phyloP scores from a whole-genome alignment of 2,329 filamentous ascomycete species.

The Fusarium coicis region DNA sequence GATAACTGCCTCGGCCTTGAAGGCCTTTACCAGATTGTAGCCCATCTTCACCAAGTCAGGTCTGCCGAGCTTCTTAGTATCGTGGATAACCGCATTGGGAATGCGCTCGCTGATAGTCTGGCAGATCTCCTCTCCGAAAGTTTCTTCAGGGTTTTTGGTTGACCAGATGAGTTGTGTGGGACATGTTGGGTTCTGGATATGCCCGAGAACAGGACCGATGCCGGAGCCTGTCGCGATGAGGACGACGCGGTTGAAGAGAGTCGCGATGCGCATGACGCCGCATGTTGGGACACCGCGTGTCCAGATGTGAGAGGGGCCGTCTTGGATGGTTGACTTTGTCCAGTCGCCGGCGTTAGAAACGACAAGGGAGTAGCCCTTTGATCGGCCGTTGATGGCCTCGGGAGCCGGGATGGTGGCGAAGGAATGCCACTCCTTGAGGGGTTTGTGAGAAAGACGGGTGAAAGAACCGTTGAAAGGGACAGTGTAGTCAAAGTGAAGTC shows the following conservation, averaged over 20 bases:
- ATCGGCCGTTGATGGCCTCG: slow-evolving; percentile 39
- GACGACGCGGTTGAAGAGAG: slow-evolving; percentile 73
- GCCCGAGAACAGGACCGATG: slow-evolving; percentile 74
- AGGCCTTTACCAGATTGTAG: slow-evolving; percentile 66
- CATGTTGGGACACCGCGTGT: slow-evolving; percentile 73
- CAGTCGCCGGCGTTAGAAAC: slow-evolving; percentile 81
- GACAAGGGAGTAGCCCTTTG: slow-evolving; percentile 70
- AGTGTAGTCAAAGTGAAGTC: slow-evolving; percentile 75
- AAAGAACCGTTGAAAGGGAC: slow-evolving; percentile 62
- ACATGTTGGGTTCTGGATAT: slow-evolving; percentile 62
- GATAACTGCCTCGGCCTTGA: slow-evolving; percentile 74
- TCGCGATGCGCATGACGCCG: slow-evolving; percentile 74
- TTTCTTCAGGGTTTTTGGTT: slow-evolving; percentile 68
- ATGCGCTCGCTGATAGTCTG: slow-evolving; percentile 67
- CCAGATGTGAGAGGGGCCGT: slow-evolving; percentile 71
- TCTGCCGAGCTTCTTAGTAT: slow-evolving; percentile 70
- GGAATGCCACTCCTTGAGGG: slow-evolving; percentile 77
- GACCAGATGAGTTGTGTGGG: slow-evolving; percentile 75
- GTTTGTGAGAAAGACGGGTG: slow-evolving; percentile 67
- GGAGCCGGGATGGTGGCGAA: slow-evolving; percentile 78
- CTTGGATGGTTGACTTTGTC: slow-evolving; percentile 72
- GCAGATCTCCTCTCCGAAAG: slow-evolving; percentile 69
- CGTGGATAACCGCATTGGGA: slow-evolving; percentile 72
- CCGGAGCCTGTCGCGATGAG: slow-evolving; percentile 79
- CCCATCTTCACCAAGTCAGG: slow-evolving; percentile 63